Evolutionary conservation across 306 rosid genomes (phyloP).

Genomic region (Trifolium subterraneum): DNA sequence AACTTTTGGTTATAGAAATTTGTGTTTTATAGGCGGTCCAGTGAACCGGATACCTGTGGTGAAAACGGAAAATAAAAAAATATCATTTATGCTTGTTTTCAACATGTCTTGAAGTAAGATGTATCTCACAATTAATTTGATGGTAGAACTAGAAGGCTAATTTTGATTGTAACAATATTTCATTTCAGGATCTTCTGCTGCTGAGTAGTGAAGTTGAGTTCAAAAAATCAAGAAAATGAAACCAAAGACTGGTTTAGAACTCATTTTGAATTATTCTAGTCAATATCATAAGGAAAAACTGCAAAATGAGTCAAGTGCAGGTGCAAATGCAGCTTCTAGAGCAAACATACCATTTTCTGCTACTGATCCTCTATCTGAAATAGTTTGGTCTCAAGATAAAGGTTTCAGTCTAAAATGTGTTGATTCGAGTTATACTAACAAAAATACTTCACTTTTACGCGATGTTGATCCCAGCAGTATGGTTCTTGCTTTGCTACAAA

Average conservation of each 20-base stretch:
- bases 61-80: no score
- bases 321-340: conserved; percentile 93
- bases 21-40: no score
- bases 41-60: no score
- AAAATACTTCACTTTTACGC: conserved; percentile 47
- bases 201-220: conserved; percentile 61
- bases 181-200: conserved; percentile 53
- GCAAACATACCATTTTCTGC: conserved; percentile 55
- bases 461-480: conserved; percentile 63
- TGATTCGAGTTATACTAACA: conserved; percentile 54
- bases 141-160: conserved; percentile 26
- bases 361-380: conserved; percentile 72
- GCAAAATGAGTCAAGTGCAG: conserved; percentile 74
- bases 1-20: background rate
- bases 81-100: background rate
- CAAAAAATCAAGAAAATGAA: conserved; percentile 52
- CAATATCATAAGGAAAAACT: conserved; percentile 44
- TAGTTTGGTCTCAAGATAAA: conserved; percentile 87
- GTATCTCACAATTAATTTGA: background rate
- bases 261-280: conserved; percentile 50
- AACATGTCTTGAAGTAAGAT: background rate
- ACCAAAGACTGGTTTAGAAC: conserved; percentile 61
- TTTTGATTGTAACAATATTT: conserved; percentile 37
- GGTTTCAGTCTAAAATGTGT: conserved; percentile 71
- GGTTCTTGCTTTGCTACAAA: conserved; percentile 56